Percentiles rank a stretch among this genome's conserved stretches.
Evolutionary conservation across 805 yeast species (phyloP).

Genomic region (Zygosaccharomyces gambellarensis): DNA sequence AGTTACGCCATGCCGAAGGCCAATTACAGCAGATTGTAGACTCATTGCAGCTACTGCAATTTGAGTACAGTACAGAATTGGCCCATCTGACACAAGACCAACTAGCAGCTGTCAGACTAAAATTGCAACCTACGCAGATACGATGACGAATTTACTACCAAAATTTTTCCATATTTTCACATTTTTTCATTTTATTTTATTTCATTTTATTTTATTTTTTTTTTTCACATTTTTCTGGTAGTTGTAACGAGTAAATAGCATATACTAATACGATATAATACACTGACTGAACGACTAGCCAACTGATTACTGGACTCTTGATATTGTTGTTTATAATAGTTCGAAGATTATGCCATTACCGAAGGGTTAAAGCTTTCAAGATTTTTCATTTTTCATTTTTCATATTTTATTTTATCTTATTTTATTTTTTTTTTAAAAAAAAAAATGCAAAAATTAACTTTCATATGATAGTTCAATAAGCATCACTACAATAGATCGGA

Average conservation of each 20-base stretch:
- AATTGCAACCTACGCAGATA: slow-evolving; percentile 16
- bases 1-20: slow-evolving; percentile 25
- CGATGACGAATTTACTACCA: slow-evolving; percentile 8
- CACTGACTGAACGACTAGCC: not conserved
- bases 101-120: slow-evolving; percentile 24
- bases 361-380: no score
- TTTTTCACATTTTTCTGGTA: not conserved
- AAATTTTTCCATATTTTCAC: no score
- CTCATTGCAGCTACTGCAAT: slow-evolving; percentile 26
- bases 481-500: not conserved
- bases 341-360: no score
- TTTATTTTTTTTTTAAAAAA: no score
- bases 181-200: not conserved
- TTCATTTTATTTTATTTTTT: not conserved
- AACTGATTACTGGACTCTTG: not conserved
- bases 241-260: not conserved
- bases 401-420: not conserved
- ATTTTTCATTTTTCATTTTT: not conserved
- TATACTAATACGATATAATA: not conserved
- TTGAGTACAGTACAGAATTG: slow-evolving; percentile 28
- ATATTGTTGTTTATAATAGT: no score
- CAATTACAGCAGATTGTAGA: slow-evolving; percentile 16
- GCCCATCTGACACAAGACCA: slow-evolving; percentile 27
- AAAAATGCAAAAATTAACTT: not conserved
- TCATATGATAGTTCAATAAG: not conserved